phyloP scores from a whole-genome alignment of 441 rosid genomes.

The Populus hybrid region DNA sequence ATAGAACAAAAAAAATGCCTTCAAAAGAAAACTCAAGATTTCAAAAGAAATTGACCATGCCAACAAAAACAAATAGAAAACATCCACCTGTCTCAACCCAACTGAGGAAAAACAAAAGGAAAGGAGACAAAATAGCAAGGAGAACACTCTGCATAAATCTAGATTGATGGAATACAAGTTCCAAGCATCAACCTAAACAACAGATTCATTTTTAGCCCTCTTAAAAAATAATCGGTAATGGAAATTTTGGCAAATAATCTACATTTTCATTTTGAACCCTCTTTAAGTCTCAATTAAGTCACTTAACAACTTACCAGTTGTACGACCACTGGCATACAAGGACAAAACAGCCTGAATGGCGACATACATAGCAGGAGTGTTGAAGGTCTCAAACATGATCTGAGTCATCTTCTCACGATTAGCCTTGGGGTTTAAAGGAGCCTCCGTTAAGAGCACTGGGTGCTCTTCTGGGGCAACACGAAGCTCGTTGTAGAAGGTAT shows the following conservation, averaged over 20 bases:
- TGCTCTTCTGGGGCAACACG: slow-evolving; percentile 97
- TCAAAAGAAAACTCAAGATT: neutral
- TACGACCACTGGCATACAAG: slow-evolving; percentile 93
- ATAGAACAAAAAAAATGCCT: neutral
- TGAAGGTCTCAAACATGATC: slow-evolving; percentile 92
- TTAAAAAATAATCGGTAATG: neutral
- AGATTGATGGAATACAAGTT: neutral
- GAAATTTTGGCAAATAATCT: neutral
- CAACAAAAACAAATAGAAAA: neutral
- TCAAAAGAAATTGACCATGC: neutral
- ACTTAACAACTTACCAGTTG: slow-evolving; percentile 60
- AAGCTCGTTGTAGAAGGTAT: slow-evolving; percentile 88
- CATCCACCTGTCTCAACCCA: neutral
- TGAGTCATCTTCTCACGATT: slow-evolving; percentile 98
- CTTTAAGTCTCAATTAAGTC: neutral
- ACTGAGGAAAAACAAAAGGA: neutral
- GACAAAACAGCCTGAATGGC: slow-evolving; percentile 94
- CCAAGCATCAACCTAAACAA: neutral
- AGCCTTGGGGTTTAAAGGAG: slow-evolving; percentile 93
- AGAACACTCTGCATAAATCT: neutral
- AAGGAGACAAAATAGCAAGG: neutral
- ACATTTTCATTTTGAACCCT: neutral
- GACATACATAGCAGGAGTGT: slow-evolving; percentile 86
- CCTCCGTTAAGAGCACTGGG: slow-evolving; percentile 88
- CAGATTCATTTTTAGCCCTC: neutral